Base-by-base conservation (phyloP, 495 filamentous ascomycete species). In the Aspergillus leporis region DNA sequence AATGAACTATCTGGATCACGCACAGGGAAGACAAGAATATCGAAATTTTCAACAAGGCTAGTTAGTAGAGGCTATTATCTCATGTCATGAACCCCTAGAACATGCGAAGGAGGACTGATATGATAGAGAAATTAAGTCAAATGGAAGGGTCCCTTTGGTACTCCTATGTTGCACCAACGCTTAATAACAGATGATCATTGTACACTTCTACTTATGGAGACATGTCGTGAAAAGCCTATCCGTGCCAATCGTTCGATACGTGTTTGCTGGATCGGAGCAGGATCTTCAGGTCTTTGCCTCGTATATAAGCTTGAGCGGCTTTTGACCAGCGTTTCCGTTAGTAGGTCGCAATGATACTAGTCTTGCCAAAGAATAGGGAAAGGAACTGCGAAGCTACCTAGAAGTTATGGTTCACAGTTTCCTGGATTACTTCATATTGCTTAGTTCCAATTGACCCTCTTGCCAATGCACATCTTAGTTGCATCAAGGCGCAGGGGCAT, bases 341-440 rank as follows among this genome's bases (percentile, higher is more conserved):
- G 68, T 68, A 31, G 85, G 85, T 6, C 71, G 66, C 55, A 64
- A 71, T 40, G 81, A 77, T 14, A 67, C 67, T 22, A 72, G 72
- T 32, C 69, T 87, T 22, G 67, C 79, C 34, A 71, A 81, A 19
- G 70, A 78, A 1, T 86, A 80, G 77, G 70, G 78, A 2, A 68
- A 75, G 53, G 79, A 80, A 3, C 65, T 83, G 0, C 81, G 80
- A 53, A 80, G 83, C 10, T 88, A 88, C 62, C 75, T 83, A 43
- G 81, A 81, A 6, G 78, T 78, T 21, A 81, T 82, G 8, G 73
- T 85, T 61, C 78, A 84, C 55, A 77, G 76, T 0, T 88, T 87
- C 62, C 86, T 85, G 0, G 87, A 88, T 56, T 83, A 86, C 65
- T 87, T 88, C 71, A 78, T 83, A 21, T 76, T 87, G 6, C 78